These are phyloP conservation scores for Bryoglossum gracile DNA, from an alignment of 495 filamentous ascomycete genomes.

Conservation along the genomic window DNA sequence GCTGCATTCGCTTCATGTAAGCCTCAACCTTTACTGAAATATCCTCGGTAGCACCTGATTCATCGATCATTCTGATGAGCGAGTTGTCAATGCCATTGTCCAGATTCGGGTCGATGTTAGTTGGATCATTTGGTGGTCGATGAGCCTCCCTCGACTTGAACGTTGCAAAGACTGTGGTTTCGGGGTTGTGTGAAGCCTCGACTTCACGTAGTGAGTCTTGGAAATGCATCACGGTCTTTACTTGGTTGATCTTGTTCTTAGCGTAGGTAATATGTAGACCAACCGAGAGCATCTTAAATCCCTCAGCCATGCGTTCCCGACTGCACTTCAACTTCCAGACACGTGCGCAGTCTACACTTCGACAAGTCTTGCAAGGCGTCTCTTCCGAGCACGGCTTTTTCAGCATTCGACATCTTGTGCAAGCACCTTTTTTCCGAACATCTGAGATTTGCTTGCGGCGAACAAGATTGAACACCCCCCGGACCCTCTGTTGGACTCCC, in stretches of 20 bases:
- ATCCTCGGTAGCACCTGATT: slow-evolving; percentile 61
- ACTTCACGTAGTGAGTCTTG: slow-evolving; percentile 52
- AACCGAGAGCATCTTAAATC: slow-evolving; percentile 64
- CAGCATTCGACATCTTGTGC: slow-evolving; percentile 78
- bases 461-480: slow-evolving; percentile 59
- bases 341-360: slow-evolving; percentile 66
- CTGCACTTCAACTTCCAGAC: slow-evolving; percentile 78
- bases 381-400: slow-evolving; percentile 80
- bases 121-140: slow-evolving; percentile 17
- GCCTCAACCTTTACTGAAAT: slow-evolving; percentile 57
- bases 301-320: slow-evolving; percentile 64
- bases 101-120: slow-evolving; percentile 23
- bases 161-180: slow-evolving; percentile 44
- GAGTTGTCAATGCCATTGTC: background rate
- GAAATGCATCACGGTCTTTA: slow-evolving; percentile 50
- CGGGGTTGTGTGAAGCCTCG: slow-evolving; percentile 62
- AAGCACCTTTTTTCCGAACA: slow-evolving; percentile 73
- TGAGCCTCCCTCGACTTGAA: slow-evolving; percentile 45
- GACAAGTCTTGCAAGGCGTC: slow-evolving; percentile 74
- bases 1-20: slow-evolving; percentile 61
- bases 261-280: slow-evolving; percentile 63
- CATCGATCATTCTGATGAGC: slow-evolving; percentile 50
- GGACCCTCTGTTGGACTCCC: slow-evolving; percentile 47
- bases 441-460: slow-evolving; percentile 74
- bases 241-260: slow-evolving; percentile 53